Evolutionary conservation across 2,329 filamentous ascomycete genomes (phyloP).

Genomic region (Ophiostoma perfectum): DNA sequence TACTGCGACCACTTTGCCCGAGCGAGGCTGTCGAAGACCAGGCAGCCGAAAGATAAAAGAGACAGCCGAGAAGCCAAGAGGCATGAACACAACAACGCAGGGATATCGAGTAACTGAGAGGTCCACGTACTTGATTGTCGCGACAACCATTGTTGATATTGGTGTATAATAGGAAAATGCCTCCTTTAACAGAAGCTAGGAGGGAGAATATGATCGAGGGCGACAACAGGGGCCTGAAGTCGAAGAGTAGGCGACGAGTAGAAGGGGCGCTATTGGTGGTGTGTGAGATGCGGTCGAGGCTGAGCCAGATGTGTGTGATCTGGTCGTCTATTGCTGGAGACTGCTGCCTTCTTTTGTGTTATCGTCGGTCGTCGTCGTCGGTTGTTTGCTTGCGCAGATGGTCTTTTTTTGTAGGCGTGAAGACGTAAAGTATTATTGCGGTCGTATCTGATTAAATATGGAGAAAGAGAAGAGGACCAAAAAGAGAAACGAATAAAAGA

Average conservation of each 20-base stretch:
- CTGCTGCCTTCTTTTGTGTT: too few relatives aligned
- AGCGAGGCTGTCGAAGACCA: background rate
- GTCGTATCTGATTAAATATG: slow-evolving; percentile 12
- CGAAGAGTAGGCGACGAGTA: slow-evolving; percentile 2
- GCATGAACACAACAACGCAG: background rate
- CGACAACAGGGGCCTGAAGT: slow-evolving; percentile 10
- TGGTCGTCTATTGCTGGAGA: background rate
- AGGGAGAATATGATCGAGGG: background rate
- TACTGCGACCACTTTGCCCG: too few relatives aligned
- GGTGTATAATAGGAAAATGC: background rate
- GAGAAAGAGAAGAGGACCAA: background rate
- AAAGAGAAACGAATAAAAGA: background rate
- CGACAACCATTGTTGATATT: slow-evolving; percentile 46
- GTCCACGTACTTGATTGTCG: slow-evolving; percentile 57
- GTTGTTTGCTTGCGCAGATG: slow-evolving; percentile 4
- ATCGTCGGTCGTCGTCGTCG: background rate
- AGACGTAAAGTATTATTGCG: slow-evolving; percentile 4
- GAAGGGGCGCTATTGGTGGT: slow-evolving; percentile 5
- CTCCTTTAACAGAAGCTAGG: background rate
- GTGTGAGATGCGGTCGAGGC: background rate
- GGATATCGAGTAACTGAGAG: slow-evolving; percentile 17
- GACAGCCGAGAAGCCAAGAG: background rate
- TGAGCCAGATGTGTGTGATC: background rate
- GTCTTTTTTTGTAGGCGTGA: background rate
- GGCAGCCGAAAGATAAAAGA: background rate